phyloP scores from a whole-genome alignment of 2,329 filamentous ascomycete genomes.

The Geosmithia flava region DNA sequence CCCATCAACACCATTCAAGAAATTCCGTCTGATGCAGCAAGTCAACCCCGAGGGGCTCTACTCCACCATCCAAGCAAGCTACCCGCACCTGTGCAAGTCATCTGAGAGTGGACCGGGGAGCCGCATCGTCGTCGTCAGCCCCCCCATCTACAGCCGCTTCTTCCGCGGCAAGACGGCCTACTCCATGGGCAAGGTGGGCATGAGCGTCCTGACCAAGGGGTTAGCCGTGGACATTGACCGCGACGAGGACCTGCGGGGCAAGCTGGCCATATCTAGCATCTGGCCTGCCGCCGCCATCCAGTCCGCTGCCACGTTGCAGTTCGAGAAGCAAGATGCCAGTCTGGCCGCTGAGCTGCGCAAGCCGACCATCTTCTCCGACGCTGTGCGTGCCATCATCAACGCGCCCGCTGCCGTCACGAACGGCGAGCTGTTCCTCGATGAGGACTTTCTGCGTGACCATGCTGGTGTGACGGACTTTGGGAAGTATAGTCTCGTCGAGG shows the following conservation, averaged over 20 bases:
- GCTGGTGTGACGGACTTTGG: constrained; percentile 57
- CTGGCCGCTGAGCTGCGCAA: constrained; percentile 51
- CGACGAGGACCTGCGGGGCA: constrained; percentile 59
- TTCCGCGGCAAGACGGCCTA: constrained; percentile 80
- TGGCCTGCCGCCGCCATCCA: constrained; percentile 73
- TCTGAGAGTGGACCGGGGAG: constrained; percentile 9
- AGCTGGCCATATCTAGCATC: constrained; percentile 55
- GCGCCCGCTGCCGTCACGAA: constrained; percentile 52
- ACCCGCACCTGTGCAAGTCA: constrained; percentile 47
- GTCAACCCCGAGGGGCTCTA: constrained; percentile 70
- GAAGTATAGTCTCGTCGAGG: constrained; percentile 57
- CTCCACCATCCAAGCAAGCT: constrained; percentile 51
- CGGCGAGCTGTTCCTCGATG: constrained; percentile 61
- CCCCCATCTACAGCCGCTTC: constrained; percentile 76
- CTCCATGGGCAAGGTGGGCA: constrained; percentile 65
- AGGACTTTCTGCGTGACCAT: constrained; percentile 62
- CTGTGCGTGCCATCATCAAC: constrained; percentile 58
- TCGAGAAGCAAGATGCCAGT: constrained; percentile 28
- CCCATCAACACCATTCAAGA: constrained; percentile 57
- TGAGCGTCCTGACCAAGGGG: constrained; percentile 72
- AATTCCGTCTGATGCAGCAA: constrained; percentile 68
- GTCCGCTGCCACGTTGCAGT: constrained; percentile 56
- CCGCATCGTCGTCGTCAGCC: constrained; percentile 66
- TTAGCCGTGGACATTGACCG: constrained; percentile 71
- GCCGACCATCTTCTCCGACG: constrained; percentile 66